Evolutionary conservation across 345 rosid genomes (phyloP).

Genomic region (Erysimum cheiranthoides): DNA sequence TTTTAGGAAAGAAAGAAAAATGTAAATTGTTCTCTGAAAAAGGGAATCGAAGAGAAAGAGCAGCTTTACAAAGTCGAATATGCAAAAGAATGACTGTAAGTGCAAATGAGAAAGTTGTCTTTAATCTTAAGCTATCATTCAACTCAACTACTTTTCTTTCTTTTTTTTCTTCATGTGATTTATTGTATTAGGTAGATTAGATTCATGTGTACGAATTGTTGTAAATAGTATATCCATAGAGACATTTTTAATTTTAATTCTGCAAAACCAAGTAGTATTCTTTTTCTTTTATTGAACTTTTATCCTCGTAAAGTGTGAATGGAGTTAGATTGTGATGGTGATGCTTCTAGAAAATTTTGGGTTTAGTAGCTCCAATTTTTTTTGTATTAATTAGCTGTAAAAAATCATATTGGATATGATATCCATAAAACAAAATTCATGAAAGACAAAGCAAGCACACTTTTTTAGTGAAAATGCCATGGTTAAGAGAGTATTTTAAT

Average conservation of each 20-base stretch:
- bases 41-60: slow-evolving; percentile 27
- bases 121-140: slow-evolving; percentile 42
- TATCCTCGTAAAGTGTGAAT: slow-evolving; percentile 4
- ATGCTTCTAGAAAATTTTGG: background rate
- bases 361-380: background rate
- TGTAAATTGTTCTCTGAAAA: background rate
- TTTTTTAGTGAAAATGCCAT: background rate
- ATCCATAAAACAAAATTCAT: background rate
- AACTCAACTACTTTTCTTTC: slow-evolving; percentile 35
- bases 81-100: slow-evolving; percentile 45
- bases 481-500: background rate
- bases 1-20: background rate
- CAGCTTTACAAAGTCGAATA: slow-evolving; percentile 45
- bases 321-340: background rate
- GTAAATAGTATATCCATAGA: slow-evolving; percentile 14
- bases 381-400: background rate
- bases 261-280: slow-evolving; percentile 4
- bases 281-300: slow-evolving; percentile 7
- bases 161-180: slow-evolving; percentile 5
- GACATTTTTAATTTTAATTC: background rate
- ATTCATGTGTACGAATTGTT: slow-evolving; percentile 21
- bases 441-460: slow-evolving; percentile 1
- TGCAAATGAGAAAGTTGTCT: slow-evolving; percentile 47
- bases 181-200: slow-evolving; percentile 28
- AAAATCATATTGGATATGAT: background rate